Conservation (phyloP, 2,329 filamentous ascomycete species). For the Neonectria punicea region DNA sequence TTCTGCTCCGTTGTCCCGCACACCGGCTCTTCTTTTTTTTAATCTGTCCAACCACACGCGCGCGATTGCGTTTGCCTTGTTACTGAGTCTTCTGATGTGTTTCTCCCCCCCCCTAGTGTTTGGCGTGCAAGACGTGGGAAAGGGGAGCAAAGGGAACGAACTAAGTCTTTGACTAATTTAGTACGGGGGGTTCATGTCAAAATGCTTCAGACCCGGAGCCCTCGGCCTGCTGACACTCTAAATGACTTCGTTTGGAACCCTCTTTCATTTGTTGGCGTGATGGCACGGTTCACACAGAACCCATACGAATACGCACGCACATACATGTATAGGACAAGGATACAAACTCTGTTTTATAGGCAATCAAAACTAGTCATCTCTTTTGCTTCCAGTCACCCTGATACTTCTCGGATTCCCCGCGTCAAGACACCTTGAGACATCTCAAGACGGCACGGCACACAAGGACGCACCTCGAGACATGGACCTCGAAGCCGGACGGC, state of each 20-base stretch:
- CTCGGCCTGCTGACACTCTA: background rate
- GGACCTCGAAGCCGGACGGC: background rate
- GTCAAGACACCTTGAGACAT: background rate
- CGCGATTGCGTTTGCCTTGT: background rate
- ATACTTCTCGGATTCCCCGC: background rate
- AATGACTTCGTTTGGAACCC: background rate
- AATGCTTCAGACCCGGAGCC: no score
- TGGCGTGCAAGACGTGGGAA: background rate
- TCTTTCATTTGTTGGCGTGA: background rate
- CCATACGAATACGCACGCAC: background rate
- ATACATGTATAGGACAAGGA: background rate
- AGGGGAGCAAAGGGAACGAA: background rate
- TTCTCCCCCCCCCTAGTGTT: background rate
- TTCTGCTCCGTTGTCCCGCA: no score
- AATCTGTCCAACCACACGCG: background rate
- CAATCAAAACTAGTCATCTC: background rate
- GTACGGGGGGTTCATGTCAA: no score
- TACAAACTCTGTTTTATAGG: background rate
- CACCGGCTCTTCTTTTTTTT: background rate
- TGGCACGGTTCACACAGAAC: background rate
- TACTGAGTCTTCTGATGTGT: background rate
- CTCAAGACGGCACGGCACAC: background rate
- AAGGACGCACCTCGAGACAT: conserved; percentile 2
- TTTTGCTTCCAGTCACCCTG: background rate
- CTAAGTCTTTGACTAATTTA: background rate